Percentiles rank a stretch among this genome's conserved stretches.
phyloP scores from a whole-genome alignment of 176 grass and related monocot genomes.

The Luzula sylvatica region DNA sequence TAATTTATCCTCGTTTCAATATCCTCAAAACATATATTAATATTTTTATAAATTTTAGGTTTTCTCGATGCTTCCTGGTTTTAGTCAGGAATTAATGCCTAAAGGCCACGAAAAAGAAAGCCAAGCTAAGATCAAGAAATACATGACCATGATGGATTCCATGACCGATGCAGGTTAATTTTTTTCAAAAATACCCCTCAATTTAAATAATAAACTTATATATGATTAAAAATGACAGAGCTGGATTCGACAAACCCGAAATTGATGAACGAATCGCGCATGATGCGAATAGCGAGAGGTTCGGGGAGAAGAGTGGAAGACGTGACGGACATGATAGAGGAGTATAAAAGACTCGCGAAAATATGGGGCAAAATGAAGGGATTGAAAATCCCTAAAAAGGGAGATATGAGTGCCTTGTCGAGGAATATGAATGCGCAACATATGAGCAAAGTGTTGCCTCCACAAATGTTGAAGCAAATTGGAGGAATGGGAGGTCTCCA shows the following conservation, averaged over 20 bases:
- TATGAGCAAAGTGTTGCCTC: conserved; percentile 71
- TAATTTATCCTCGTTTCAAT: conserved; percentile 8
- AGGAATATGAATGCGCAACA: conserved; percentile 71
- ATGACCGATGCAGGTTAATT: conserved; percentile 78
- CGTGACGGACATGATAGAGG: conserved; percentile 82
- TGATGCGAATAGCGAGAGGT: conserved; percentile 56
- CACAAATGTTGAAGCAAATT: conserved; percentile 87
- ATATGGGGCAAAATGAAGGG: conserved; percentile 92
- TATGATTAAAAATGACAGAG: conserved; percentile 27
- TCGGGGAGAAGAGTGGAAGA: conserved; percentile 65
- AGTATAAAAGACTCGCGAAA: conserved; percentile 89
- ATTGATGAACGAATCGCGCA: conserved; percentile 60
- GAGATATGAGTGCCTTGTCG: conserved; percentile 61
- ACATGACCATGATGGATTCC: conserved; percentile 99
- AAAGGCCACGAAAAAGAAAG: conserved; percentile 94
- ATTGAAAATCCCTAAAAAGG: conserved; percentile 74
- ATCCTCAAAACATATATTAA: not conserved
- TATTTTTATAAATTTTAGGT: conserved; percentile 36
- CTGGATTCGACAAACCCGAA: conserved; percentile 84
- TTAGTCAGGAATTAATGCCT: conserved; percentile 81
- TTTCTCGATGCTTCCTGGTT: conserved; percentile 94
- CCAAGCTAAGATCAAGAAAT: conserved; percentile 91
- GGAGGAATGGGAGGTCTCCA: conserved; percentile 72
- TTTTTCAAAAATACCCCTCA: not conserved
- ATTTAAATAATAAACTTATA: too few relatives aligned